phyloP scores from a whole-genome alignment of 2,329 filamentous ascomycete species.

The Xylaria sp. region DNA sequence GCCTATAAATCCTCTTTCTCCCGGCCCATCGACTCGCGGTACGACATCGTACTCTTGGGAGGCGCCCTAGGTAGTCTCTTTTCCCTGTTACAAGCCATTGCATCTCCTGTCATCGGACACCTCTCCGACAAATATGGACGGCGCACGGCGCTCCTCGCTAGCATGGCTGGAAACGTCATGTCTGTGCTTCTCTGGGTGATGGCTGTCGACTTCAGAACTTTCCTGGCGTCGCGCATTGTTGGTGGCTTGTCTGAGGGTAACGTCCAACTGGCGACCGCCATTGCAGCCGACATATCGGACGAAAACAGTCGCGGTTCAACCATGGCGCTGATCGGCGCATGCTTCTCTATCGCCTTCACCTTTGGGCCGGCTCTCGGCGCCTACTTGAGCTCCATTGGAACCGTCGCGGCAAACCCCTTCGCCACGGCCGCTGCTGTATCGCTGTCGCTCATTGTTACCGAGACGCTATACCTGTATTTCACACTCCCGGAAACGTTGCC shows the following conservation, averaged over 20 bases:
- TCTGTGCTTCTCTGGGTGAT: conserved; percentile 94
- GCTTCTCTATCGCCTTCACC: conserved; percentile 97
- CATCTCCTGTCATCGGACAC: conserved; percentile 86
- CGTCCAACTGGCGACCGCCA: conserved; percentile 92
- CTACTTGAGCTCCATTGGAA: conserved; percentile 76
- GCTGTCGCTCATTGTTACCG: conserved; percentile 79
- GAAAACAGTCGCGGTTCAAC: conserved; percentile 83
- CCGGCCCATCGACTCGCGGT: conserved; percentile 90
- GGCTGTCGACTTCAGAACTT: conserved; percentile 93
- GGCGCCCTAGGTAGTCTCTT: conserved; percentile 94
- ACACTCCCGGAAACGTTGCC: conserved; percentile 87
- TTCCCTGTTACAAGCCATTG: conserved; percentile 85
- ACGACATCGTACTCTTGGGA: conserved; percentile 95
- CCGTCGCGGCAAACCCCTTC: conserved; percentile 88
- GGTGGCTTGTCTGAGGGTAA: conserved; percentile 96
- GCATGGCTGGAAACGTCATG: conserved; percentile 91
- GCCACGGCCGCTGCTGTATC: conserved; percentile 90
- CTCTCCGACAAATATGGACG: conserved; percentile 90
- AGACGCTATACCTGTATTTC: conserved; percentile 87
- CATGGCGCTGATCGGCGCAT: conserved; percentile 95
- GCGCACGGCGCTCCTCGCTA: conserved; percentile 83
- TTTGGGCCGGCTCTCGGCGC: conserved; percentile 93
- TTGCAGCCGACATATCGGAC: conserved; percentile 94
- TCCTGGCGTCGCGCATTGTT: conserved; percentile 89
- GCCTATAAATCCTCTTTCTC: conserved; percentile 94